Evolutionary conservation across 192 early-diverging fungal species (phyloP).

Genomic region (Phlyctochytrium planicorne): DNA sequence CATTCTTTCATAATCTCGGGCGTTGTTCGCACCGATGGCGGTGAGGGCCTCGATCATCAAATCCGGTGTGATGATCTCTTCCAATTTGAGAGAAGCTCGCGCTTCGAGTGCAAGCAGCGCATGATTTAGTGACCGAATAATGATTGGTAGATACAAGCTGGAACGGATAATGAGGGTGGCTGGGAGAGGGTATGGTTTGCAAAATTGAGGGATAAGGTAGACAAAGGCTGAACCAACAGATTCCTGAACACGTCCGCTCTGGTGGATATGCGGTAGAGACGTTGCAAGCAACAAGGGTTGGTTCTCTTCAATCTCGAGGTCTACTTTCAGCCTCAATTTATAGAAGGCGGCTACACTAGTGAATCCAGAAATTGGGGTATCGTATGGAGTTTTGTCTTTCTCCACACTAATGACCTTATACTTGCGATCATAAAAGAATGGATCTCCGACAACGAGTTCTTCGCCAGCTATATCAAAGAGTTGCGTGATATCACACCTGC

Average conservation of each 20-base stretch:
- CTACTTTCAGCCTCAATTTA: slow-evolving; percentile 24
- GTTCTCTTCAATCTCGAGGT: slow-evolving; percentile 16
- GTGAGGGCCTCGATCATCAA: slow-evolving; percentile 64
- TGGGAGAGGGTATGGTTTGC: slow-evolving; percentile 32
- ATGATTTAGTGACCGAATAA: slow-evolving; percentile 36
- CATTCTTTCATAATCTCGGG: slow-evolving; percentile 80
- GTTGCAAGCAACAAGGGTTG: slow-evolving; percentile 41
- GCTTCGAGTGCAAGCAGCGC: slow-evolving; percentile 33
- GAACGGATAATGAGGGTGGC: slow-evolving; percentile 15
- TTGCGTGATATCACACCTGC: too few species aligned
- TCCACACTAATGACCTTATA: slow-evolving; percentile 33
- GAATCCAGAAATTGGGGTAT: slow-evolving; percentile 9
- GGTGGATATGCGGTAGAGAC: slow-evolving; percentile 33
- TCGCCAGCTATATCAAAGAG: slow-evolving; percentile 6
- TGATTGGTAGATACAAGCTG: slow-evolving; percentile 31
- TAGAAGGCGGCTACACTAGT: slow-evolving; percentile 31
- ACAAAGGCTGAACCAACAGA: slow-evolving; percentile 1
- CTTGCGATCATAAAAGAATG: slow-evolving; percentile 30
- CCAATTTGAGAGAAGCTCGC: slow-evolving; percentile 22
- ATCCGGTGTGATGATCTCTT: slow-evolving; percentile 1
- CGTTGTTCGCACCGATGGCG: slow-evolving; percentile 63
- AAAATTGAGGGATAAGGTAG: slow-evolving; percentile 42
- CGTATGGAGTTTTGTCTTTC: slow-evolving; percentile 10
- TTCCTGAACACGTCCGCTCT: slow-evolving; percentile 11
- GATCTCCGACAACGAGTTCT: slow-evolving; percentile 28